Base-by-base conservation (phyloP, 2,329 filamentous ascomycete genomes). In the Aspergillus pseudoglaucus region DNA sequence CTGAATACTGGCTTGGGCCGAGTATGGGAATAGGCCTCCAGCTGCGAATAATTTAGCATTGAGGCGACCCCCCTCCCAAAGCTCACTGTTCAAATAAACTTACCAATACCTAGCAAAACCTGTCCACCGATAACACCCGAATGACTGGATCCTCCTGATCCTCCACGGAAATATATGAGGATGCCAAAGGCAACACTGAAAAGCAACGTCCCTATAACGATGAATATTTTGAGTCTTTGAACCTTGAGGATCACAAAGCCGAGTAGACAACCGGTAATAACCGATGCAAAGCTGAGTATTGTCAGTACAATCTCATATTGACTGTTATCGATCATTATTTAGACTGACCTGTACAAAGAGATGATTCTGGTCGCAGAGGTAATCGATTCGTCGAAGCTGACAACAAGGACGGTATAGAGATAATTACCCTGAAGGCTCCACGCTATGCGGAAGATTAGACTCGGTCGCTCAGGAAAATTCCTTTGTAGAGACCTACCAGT, bases 161-260 rank as follows among this genome's bases (percentile, higher is more conserved):
- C 74, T 32, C 81, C 81, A n/a, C 82, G 79, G 69, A 73, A 85
- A 54, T 74, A 72, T 58, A 85, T 84, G 15, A 85, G 69, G 1
- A 85, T 72, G 8, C 82, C 82, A 53, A 84, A 85, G 1, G 82
- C 81, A n/a, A 82, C 78, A 57, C 82, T 71, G 68, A 82, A 85
- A 2, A 85, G 70, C 7, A 69, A 64, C 1, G 80, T 83, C 30
- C 82, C 83, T 23, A 67, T 66, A 35, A 85, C 64, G 58, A 85
- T 83, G 62, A 85, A 82, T n/a, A 72, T 61, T 59, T 85, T 85
- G 59, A 84, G 74, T 20, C 77, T 78, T 46, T 80, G 76, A 20
- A 82, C 71, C 47, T 72, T 74, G 67, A 73, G 76, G 35, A 85
- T 76, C 27, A 84, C 62, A 10, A 81, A 58, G 4, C 82, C 81